Base-by-base conservation (phyloP, 345 rosid species). In the Eucalyptus erythrocorys region DNA sequence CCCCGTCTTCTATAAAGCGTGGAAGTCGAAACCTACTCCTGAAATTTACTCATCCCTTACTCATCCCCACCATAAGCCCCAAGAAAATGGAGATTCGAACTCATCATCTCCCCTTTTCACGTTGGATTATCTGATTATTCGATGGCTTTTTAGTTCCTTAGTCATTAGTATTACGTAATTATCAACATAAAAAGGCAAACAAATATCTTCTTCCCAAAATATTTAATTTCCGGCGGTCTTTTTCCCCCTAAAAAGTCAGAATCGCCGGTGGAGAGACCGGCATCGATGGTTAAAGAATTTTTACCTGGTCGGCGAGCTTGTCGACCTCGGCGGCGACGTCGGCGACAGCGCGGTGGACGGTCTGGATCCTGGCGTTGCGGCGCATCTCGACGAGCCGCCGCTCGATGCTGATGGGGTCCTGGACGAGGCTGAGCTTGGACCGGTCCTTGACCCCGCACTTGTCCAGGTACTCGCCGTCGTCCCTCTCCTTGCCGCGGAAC, bases 331-430 rank as follows among this genome's bases (percentile, higher is more conserved):
- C 87, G 88, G 95, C 91, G 26, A 94, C 89, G 88, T 76, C 59
- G 68, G 93, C 88, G 86, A 94, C 90, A 89, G 95, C 93, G n/a
- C 92, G 93, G 59, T 59, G 85, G 14, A 93, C 94, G 26, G 7
- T 85, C 85, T 91, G 92, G 90, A 93, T 93, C 90, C 91, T 90
- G 79, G 94, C 92, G 85, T 93, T 93, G 30, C 91, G 88, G 21
- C 94, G 94, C 94, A 90, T 91, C 91, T 95, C 91, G 14, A 91
- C 76, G 90, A 85, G 92, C 86, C 94, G 88, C 21, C 89, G 90
- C 92, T 94, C 96, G 3, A 95, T 92, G 93, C 96, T 94, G 4
- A 89, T 57, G 14, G 97, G 95, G 48, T 95, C 95, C 89, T 95
- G 92, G 30, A 89, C 88, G 34, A 95, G 43, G 50, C 89, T 30